Base-by-base conservation (phyloP, 352 stramenopile species). In the Globisporangium alternatum region DNA sequence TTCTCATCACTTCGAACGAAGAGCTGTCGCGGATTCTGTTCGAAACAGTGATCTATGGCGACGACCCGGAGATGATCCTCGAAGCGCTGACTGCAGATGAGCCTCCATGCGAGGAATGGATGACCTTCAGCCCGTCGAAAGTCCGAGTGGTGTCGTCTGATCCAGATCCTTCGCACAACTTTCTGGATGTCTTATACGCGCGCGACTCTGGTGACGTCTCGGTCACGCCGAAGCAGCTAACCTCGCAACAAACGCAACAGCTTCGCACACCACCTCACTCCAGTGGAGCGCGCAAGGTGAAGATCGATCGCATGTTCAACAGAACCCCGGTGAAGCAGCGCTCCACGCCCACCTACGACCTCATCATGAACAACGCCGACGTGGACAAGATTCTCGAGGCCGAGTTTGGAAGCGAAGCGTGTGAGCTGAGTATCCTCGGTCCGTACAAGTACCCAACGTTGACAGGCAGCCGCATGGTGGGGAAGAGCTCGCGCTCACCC, bases 21-120 rank as follows among this genome's bases (percentile, higher is more conserved):
- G 65, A 66, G 21, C 28, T 80, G 10, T 75, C 77, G 12, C 66
- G 70, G 48, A 65, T 66, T 62, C 61, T 82, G 28, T 82, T 72
- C 41, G 66, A 76, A n/a, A 71, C 70, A 0, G 45, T 70, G 7
- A 64, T 71, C 10, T 69, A 76, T 64, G 74, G 80, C 10, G 64
- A 83, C 44, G 56, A 69, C n/a, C 65, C 74, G 2, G 77, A 86
- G 21, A 47, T 78, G 2, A 55, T 83, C n/a, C 70, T 86, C 45
- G 63, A 83, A 60, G 65, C 68, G 35, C 62, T 86, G 21, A 71
- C 76, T 17, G 71, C 69, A 22, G 67, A 77, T 22, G 71, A 81
- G 10, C 65, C 67, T 21, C 63, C 74, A 17, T 65, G 61, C 30
- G 75, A 83, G 37, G 75, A 83, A 9, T 86, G 77, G 77, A 70